Conservation (phyloP, 768 basidiomycete genomes). For the Boletellus ananas region DNA sequence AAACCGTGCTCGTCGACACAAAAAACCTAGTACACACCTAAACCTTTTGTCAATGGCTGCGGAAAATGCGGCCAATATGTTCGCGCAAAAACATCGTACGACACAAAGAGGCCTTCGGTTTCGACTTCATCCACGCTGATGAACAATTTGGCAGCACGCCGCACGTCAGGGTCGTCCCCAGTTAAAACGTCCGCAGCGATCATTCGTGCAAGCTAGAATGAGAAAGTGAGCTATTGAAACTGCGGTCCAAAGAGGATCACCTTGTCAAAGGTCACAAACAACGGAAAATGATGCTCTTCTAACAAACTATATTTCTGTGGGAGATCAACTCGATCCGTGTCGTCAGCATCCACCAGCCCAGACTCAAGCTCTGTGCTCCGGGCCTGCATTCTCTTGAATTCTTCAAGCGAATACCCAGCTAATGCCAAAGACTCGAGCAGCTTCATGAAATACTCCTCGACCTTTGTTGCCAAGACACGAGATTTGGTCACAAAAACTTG, state of each 20-base stretch:
- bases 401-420: slow-evolving; percentile 33
- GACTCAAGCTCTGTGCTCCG: slow-evolving; percentile 12
- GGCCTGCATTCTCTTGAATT: slow-evolving; percentile 33
- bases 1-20: neutral
- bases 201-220: slow-evolving; percentile 22
- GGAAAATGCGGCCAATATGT: slow-evolving; percentile 61
- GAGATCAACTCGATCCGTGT: slow-evolving; percentile 26
- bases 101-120: slow-evolving; percentile 30
- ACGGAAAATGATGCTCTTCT: slow-evolving; percentile 58
- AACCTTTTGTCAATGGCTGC: slow-evolving; percentile 44
- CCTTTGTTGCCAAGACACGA: slow-evolving; percentile 57
- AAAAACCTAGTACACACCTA: slow-evolving; percentile 40
- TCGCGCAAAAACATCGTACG: slow-evolving; percentile 45
- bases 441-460: slow-evolving; percentile 61
- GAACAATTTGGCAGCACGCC: slow-evolving; percentile 13
- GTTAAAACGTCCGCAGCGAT: slow-evolving; percentile 22
- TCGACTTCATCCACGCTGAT: slow-evolving; percentile 12
- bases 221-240: neutral
- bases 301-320: slow-evolving; percentile 55
- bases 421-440: slow-evolving; percentile 43
- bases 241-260: slow-evolving; percentile 27
- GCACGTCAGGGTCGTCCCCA: slow-evolving; percentile 2
- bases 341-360: slow-evolving; percentile 32
- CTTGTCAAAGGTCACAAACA: slow-evolving; percentile 65
- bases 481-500: slow-evolving; percentile 77